Base-by-base conservation (phyloP, 768 basidiomycete species). In the Paxillus ammoniavirescens region DNA sequence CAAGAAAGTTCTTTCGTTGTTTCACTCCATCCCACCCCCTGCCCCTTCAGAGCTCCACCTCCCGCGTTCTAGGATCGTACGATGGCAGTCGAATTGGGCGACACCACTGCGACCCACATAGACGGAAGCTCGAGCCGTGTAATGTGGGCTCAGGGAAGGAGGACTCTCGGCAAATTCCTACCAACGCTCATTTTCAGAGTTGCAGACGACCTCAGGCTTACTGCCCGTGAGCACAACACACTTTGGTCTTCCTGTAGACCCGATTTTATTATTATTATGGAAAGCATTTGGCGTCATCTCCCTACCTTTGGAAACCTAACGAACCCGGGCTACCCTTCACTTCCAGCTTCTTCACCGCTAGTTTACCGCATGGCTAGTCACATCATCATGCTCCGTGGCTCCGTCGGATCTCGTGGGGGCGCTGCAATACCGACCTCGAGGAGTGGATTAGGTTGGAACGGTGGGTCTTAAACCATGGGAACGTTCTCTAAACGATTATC, bases 281-380 rank as follows among this genome's bases (percentile, higher is more conserved):
- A 26, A 26, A 26, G 26, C 26, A 0, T 90, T 91, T 0, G 87
- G 88, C 1, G 65, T 89, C 44, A 82, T 91, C 53, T 87, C 85
- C 3, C 68, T 91, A 30, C 80, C 92, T 28, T 90, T 90, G 0
- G 93, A 21, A 21, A 21, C 21, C 21, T 21, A 21, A 21, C 21
- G 93, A 30, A 90, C 93, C 93, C 91, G 86, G 89, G 2, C 94
- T 93, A 73, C 93, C 93, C 2, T 88, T 96, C 73, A 85, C 83
- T 1, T 82, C 83, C 2, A 73, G 95, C 59, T 83, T 77, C 48
- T 81, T 88, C 64, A 81, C 73, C 2, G 77, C 81, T 3, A 73
- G 73, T 35, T 79, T 79, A 6, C 79, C 77, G 1, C 65, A 60
- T 21, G 69, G 78, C 56, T 72, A 42, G 68, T 71, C 2, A 61